These are phyloP conservation scores for Fusarium buxicola DNA, from an alignment of 2,329 filamentous ascomycete species.

Conservation along the genomic window DNA sequence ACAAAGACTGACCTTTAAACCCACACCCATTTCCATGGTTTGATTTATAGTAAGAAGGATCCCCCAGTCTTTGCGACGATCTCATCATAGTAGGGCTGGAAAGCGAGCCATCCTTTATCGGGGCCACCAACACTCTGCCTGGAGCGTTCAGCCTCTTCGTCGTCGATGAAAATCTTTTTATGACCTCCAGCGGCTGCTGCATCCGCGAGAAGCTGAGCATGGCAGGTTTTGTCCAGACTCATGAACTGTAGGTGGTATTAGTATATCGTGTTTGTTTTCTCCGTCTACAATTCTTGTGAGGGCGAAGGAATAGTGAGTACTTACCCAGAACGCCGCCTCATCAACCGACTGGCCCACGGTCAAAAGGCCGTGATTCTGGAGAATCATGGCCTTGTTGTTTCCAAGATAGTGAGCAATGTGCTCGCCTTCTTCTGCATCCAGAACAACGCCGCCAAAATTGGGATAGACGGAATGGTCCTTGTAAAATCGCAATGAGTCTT, in stretches of 20 bases:
- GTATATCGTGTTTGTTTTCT: not conserved
- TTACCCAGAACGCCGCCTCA: conserved; percentile 1
- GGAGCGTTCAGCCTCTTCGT: not conserved
- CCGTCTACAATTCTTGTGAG: too few relatives aligned
- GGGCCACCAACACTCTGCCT: not conserved
- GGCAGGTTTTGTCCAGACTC: conserved; percentile 1
- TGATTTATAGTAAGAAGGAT: not conserved
- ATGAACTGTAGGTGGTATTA: not conserved
- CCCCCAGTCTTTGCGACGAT: not conserved
- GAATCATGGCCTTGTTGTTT: not conserved
- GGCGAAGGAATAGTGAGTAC: not conserved
- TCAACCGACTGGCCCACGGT: conserved; percentile 7
- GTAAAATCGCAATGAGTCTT: conserved; percentile 54
- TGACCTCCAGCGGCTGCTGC: not conserved
- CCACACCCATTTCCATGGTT: too few relatives aligned
- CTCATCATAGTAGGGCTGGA: not conserved
- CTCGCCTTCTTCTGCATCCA: not conserved
- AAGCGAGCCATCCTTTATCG: not conserved
- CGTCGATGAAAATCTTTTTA: not conserved
- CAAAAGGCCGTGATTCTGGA: conserved; percentile 8
- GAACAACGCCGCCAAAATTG: conserved; percentile 1
- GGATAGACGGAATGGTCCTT: not conserved
- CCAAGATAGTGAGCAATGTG: not conserved
- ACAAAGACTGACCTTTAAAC: too few relatives aligned
- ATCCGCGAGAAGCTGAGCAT: not conserved